These are phyloP conservation scores for Cercospora berteroae DNA, from an alignment of 2,329 filamentous ascomycete genomes.

Conservation along the genomic window DNA sequence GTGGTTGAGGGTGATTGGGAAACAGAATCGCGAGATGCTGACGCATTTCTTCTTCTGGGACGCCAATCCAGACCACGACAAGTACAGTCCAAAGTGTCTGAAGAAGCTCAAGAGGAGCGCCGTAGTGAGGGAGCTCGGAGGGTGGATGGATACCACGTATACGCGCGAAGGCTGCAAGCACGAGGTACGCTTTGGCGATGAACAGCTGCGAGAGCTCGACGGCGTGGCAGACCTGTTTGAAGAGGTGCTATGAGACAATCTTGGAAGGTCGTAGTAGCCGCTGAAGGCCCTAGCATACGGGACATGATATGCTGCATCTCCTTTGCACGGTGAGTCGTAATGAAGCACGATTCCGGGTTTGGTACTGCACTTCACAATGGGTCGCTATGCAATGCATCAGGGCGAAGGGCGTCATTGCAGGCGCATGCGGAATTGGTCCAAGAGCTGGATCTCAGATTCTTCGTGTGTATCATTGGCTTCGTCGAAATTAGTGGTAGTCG, in stretches of 20 bases:
- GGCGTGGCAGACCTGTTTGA: slow-evolving; percentile 18
- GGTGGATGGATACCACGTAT: slow-evolving; percentile 14
- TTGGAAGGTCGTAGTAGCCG: not conserved
- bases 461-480: not conserved
- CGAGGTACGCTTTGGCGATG: slow-evolving; percentile 14
- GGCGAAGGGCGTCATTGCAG: not conserved
- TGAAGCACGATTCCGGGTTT: not conserved
- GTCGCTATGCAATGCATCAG: not conserved
- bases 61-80: slow-evolving; percentile 20
- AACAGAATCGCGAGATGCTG: slow-evolving; percentile 20
- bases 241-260: not conserved
- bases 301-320: not conserved
- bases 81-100: slow-evolving; percentile 18
- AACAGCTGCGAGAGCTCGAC: slow-evolving; percentile 16
- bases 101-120: slow-evolving; percentile 18
- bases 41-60: slow-evolving; percentile 21
- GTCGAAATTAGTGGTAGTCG: not conserved
- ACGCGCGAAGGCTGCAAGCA: slow-evolving; percentile 18
- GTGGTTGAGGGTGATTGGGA: slow-evolving; percentile 24
- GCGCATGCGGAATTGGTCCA: not conserved
- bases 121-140: slow-evolving; percentile 16
- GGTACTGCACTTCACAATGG: not conserved
- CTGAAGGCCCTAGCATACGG: not conserved
- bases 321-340: not conserved
- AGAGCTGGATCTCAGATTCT: not conserved